Percentiles rank a stretch among this genome's conserved stretches.
Conservation (phyloP, 2,329 filamentous ascomycete species). For the Apiospora hydei region DNA sequence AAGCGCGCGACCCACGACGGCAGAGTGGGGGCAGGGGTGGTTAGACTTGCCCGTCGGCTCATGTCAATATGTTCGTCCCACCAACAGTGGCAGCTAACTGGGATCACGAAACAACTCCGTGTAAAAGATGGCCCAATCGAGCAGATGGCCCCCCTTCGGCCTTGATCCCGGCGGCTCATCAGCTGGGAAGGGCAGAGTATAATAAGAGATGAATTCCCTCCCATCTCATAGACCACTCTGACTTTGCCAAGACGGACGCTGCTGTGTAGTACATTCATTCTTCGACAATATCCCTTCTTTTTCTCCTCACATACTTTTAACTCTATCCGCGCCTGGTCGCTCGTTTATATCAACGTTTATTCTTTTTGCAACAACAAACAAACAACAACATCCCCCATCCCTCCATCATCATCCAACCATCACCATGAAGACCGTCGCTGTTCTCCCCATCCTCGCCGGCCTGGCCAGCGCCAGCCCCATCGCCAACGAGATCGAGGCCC, state of each 20-base stretch:
- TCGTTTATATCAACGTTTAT: background rate
- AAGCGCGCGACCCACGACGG: background rate
- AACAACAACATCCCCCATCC: background rate
- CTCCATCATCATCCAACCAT: constrained; percentile 34
- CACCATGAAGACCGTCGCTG: constrained; percentile 30
- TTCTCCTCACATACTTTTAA: constrained; percentile 5
- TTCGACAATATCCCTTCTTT: constrained; percentile 16
- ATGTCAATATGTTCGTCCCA: constrained; percentile 19
- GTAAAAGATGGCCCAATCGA: constrained; percentile 7
- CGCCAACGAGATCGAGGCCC: constrained; percentile 30
- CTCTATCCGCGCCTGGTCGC: constrained; percentile 5
- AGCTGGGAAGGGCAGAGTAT: background rate
- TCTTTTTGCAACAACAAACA: background rate
- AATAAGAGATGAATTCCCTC: background rate
- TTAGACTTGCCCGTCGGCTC: constrained; percentile 18
- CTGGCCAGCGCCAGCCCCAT: constrained; percentile 30
- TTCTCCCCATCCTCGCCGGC: constrained; percentile 30
- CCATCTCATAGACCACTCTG: background rate
- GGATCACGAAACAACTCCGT: constrained; percentile 20
- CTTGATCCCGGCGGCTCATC: background rate
- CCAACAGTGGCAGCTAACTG: constrained; percentile 17
- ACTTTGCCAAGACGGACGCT: constrained; percentile 12
- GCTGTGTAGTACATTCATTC: constrained; percentile 21
- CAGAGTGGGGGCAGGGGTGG: background rate
- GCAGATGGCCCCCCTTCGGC: background rate